Conservation (phyloP, 305 asterid genomes). For the Solanum chacoense region DNA sequence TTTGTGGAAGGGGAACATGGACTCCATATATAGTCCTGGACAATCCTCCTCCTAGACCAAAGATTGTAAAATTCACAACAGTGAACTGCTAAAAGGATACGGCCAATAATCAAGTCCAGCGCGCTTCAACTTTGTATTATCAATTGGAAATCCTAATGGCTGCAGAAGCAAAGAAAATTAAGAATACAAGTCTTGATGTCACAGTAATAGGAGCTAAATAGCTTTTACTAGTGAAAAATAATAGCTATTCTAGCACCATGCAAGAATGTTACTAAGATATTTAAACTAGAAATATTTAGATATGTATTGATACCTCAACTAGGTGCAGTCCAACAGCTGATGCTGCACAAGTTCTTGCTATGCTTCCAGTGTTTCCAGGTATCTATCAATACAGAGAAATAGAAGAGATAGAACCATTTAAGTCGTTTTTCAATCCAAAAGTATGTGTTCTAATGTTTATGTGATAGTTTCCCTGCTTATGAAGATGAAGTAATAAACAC, state of each 20-base stretch:
- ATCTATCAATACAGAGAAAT: slow-evolving; percentile 38
- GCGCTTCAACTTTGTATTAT: slow-evolving; percentile 70
- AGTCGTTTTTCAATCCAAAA: slow-evolving; percentile 9
- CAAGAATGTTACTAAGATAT: background rate
- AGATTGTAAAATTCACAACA: background rate
- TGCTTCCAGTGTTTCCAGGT: slow-evolving; percentile 94
- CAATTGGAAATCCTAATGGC: slow-evolving; percentile 88
- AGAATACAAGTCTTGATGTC: background rate
- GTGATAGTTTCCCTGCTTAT: background rate
- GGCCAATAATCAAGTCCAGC: slow-evolving; percentile 99
- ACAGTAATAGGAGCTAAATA: background rate
- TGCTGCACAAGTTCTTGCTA: slow-evolving; percentile 92
- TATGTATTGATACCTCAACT: slow-evolving; percentile 44
- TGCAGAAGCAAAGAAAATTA: slow-evolving; percentile 20
- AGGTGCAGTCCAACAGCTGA: slow-evolving; percentile 86
- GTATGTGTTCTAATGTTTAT: background rate
- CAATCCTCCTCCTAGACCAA: background rate
- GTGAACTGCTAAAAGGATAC: slow-evolving; percentile 48
- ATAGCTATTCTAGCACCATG: background rate
- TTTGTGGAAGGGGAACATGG: background rate
- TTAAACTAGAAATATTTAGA: background rate
- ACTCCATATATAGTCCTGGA: background rate
- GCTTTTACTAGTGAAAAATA: background rate
- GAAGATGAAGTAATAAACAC: background rate
- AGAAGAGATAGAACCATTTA: background rate